Percentiles rank a stretch among this genome's conserved stretches.
These are phyloP conservation scores for Lodderomyces metapsilosis DNA, from an alignment of 1,139 yeast genomes.

Conservation along the genomic window DNA sequence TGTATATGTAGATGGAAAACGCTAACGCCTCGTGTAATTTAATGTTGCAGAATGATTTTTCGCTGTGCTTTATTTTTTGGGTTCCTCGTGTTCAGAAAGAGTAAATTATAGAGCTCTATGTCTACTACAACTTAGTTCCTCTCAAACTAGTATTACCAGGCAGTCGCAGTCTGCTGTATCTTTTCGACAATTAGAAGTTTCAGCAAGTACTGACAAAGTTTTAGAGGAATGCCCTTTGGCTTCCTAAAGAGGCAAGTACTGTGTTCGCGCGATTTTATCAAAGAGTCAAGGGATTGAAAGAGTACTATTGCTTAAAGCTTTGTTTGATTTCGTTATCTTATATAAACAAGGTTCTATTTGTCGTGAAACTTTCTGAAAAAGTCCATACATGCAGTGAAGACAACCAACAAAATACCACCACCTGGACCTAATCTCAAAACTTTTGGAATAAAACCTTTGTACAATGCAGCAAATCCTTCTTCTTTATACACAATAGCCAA, in stretches of 20 bases:
- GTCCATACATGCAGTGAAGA: slow-evolving; percentile 92
- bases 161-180: too few species aligned
- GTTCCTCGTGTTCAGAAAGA: too few species aligned
- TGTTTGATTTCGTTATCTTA: too few species aligned
- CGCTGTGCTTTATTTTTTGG: too few species aligned
- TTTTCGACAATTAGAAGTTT: too few species aligned
- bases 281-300: too few species aligned
- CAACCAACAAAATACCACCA: slow-evolving; percentile 96
- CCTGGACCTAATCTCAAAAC: slow-evolving; percentile 98
- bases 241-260: background rate
- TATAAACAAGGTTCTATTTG: slow-evolving; percentile 10
- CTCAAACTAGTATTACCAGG: too few species aligned
- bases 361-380: slow-evolving; percentile 72
- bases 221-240: background rate
- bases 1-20: background rate
- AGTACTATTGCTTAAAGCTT: too few species aligned
- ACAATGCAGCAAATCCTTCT: slow-evolving; percentile 85
- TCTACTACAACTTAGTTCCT: too few species aligned
- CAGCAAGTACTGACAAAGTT: background rate
- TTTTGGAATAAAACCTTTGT: slow-evolving; percentile 95
- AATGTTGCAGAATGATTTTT: too few species aligned
- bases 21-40: background rate
- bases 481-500: slow-evolving; percentile 74
- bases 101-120: too few species aligned
- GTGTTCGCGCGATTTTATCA: too few species aligned